Evolutionary conservation across 2,329 filamentous ascomycete genomes (phyloP).

Genomic region (Penicillium sp.): DNA sequence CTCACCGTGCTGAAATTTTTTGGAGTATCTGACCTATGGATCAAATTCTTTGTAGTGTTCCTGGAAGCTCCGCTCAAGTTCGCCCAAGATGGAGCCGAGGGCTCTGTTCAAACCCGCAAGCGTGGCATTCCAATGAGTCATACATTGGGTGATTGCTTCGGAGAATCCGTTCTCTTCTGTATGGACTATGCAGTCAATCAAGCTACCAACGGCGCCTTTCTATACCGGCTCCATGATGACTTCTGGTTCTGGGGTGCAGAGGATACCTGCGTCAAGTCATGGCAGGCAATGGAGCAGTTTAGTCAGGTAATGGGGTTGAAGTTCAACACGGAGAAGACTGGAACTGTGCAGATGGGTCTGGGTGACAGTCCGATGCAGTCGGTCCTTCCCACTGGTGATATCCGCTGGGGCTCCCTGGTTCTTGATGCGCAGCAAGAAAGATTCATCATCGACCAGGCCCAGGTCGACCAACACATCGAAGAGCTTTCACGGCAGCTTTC

Average conservation of each 20-base stretch:
- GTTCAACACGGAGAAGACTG: conserved; percentile 59
- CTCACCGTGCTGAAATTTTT: conserved; percentile 58
- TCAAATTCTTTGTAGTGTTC: conserved; percentile 59
- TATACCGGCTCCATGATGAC: conserved; percentile 64
- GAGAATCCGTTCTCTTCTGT: conserved; percentile 61
- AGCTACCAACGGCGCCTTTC: conserved; percentile 50
- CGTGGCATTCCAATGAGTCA: conserved; percentile 61
- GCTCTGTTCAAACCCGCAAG: conserved; percentile 46
- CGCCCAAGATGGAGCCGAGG: conserved; percentile 50
- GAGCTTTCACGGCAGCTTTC: conserved; percentile 60
- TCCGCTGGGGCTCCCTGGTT: conserved; percentile 60
- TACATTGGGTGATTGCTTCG: conserved; percentile 57
- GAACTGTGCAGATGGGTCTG: conserved; percentile 45
- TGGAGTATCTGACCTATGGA: conserved; percentile 55
- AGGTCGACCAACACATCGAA: conserved; percentile 58
- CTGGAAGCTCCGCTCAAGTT: conserved; percentile 61
- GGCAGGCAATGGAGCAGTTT: conserved; percentile 58
- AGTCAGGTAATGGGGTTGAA: conserved; percentile 54
- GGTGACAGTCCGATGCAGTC: conserved; percentile 5
- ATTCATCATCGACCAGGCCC: conserved; percentile 59
- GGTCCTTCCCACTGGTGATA: conserved; percentile 51
- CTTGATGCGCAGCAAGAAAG: conserved; percentile 53
- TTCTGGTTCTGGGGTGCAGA: conserved; percentile 66
- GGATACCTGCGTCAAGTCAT: conserved; percentile 54
- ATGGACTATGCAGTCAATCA: conserved; percentile 65